These are phyloP conservation scores for Ogataea nonfermentans DNA, from an alignment of 805 yeast genomes.

Conservation along the genomic window DNA sequence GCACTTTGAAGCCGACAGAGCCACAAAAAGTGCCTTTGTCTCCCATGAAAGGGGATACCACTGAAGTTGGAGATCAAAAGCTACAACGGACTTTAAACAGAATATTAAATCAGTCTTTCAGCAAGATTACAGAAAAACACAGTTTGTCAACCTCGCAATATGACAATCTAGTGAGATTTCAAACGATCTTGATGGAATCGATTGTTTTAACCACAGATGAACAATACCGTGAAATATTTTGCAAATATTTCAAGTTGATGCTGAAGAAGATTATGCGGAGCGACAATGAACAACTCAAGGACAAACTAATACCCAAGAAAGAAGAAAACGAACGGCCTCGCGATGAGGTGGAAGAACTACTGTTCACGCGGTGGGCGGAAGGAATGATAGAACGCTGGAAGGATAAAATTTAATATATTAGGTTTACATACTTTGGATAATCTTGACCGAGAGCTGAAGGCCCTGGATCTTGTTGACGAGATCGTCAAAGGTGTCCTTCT, in stretches of 20 bases:
- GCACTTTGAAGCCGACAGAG: slow-evolving; percentile 12
- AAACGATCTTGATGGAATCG: slow-evolving; percentile 35
- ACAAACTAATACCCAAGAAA: slow-evolving; percentile 28
- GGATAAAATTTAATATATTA: background rate
- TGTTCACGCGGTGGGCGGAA: slow-evolving; percentile 51
- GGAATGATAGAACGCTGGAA: slow-evolving; percentile 27
- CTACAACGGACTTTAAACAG: slow-evolving; percentile 33
- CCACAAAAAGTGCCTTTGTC: slow-evolving; percentile 19
- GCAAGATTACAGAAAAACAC: slow-evolving; percentile 45
- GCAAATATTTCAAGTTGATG: slow-evolving; percentile 31
- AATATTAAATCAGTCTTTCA: slow-evolving; percentile 42
- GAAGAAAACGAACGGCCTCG: slow-evolving; percentile 13
- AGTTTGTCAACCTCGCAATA: slow-evolving; percentile 55
- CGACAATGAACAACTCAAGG: slow-evolving; percentile 25
- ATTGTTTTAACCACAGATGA: slow-evolving; percentile 26
- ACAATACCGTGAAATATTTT: slow-evolving; percentile 30
- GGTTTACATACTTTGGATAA: slow-evolving; percentile 9
- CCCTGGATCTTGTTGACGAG: slow-evolving; percentile 14
- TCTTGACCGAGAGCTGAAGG: slow-evolving; percentile 11
- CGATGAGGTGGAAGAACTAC: slow-evolving; percentile 42
- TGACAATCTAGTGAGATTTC: slow-evolving; percentile 41
- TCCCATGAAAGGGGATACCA: slow-evolving; percentile 14
- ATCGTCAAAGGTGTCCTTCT: slow-evolving; percentile 12
- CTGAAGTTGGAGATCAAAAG: slow-evolving; percentile 10
- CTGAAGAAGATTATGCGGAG: slow-evolving; percentile 34